Evolutionary conservation across 2,329 filamentous ascomycete species (phyloP).

Genomic region (Sporothrix euskadiensis): DNA sequence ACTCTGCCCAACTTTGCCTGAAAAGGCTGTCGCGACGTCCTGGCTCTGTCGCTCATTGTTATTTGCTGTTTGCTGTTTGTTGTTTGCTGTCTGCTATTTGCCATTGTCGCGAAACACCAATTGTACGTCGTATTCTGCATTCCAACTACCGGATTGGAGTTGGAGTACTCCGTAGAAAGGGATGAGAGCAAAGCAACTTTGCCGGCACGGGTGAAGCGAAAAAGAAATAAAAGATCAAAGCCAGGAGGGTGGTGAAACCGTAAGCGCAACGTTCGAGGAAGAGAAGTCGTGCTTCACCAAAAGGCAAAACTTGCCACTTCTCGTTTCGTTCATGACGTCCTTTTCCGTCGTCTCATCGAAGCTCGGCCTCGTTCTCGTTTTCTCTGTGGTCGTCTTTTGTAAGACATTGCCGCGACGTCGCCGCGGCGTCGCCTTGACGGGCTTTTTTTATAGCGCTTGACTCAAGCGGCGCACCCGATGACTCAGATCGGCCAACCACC

Average conservation of each 20-base stretch:
- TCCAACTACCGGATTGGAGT: background rate
- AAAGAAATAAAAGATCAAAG: background rate
- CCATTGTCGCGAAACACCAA: background rate
- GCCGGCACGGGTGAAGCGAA: background rate
- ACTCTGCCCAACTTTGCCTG: slow-evolving; percentile 4
- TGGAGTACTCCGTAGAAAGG: background rate
- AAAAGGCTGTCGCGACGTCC: background rate
- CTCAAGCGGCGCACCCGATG: slow-evolving; percentile 14
- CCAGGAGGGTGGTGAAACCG: background rate
- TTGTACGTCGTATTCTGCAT: background rate
- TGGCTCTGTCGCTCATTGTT: background rate
- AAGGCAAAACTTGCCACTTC: background rate
- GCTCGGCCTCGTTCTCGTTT: background rate
- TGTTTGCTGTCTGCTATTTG: no score
- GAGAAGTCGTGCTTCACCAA: background rate
- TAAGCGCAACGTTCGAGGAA: no score
- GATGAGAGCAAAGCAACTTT: background rate
- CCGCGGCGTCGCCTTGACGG: background rate
- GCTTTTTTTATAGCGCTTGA: slow-evolving; percentile 13
- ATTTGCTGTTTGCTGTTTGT: background rate
- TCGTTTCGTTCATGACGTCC: background rate
- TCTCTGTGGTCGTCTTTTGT: background rate
- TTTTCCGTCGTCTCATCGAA: background rate
- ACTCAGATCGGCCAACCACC: slow-evolving; percentile 15
- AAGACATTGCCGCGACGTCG: background rate